phyloP scores from a whole-genome alignment of 2,329 filamentous ascomycete species.

The Claviceps pusilla region DNA sequence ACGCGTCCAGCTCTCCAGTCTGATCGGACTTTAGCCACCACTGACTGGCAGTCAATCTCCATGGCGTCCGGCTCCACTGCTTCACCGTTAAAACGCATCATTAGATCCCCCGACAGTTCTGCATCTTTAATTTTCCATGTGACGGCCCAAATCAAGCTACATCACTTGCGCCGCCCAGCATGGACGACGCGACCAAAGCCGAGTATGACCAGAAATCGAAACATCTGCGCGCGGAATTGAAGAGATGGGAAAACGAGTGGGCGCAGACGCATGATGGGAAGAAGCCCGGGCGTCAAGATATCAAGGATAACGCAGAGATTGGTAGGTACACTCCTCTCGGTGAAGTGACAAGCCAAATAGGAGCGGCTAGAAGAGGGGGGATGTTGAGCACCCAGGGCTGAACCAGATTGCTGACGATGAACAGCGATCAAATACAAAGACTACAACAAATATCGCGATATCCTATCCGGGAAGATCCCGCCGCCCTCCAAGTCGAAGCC shows the following conservation, averaged over 20 bases:
- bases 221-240: slow-evolving; percentile 52
- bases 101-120: not conserved
- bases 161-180: slow-evolving; percentile 11
- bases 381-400: too few species aligned
- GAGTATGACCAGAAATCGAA: slow-evolving; percentile 35
- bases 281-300: slow-evolving; percentile 60
- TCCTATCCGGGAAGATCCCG: slow-evolving; percentile 38
- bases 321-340: slow-evolving; percentile 31
- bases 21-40: not conserved
- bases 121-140: not conserved
- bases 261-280: slow-evolving; percentile 44
- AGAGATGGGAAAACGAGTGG: slow-evolving; percentile 60
- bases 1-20: not conserved
- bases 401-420: not conserved
- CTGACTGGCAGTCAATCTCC: not conserved
- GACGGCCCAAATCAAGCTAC: not conserved
- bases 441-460: slow-evolving; percentile 51
- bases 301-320: slow-evolving; percentile 57
- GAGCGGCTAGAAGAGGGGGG: too few species aligned
- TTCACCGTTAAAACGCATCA: not conserved
- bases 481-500: slow-evolving; percentile 19
- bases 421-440: slow-evolving; percentile 61
- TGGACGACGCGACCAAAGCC: slow-evolving; percentile 31
- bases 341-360: too few species aligned
- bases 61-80: not conserved